Percentiles rank a stretch among this genome's conserved stretches.
phyloP scores from a whole-genome alignment of 2,329 filamentous ascomycete species.

The Orbilia oligospora region DNA sequence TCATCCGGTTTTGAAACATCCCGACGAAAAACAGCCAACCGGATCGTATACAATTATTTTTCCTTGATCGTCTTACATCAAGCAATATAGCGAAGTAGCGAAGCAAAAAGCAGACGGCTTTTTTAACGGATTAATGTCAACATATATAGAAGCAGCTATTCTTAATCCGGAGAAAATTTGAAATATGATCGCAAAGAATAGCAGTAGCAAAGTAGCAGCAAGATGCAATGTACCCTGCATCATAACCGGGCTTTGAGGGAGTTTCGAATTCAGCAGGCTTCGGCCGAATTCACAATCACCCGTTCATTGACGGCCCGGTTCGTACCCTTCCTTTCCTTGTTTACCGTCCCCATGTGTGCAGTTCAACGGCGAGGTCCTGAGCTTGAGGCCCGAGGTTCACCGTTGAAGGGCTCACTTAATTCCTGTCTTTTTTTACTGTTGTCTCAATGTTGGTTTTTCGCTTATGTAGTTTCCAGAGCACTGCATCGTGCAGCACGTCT shows the following conservation, averaged over 20 bases:
- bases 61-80: conserved; percentile 34
- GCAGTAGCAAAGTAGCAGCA: conserved; percentile 42
- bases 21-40: conserved; percentile 38
- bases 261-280: conserved; percentile 34
- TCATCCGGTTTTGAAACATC: conserved; percentile 68
- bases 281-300: conserved; percentile 30
- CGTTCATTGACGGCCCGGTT: conserved; percentile 32
- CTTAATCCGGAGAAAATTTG: conserved; percentile 59
- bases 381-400: conserved; percentile 39
- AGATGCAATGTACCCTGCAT: conserved; percentile 41
- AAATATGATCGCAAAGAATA: conserved; percentile 40
- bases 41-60: conserved; percentile 42
- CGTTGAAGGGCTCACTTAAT: conserved; percentile 36
- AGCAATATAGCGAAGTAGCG: conserved; percentile 24
- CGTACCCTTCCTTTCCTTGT: conserved; percentile 24
- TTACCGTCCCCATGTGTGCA: conserved; percentile 47
- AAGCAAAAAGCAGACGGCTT: conserved; percentile 32
- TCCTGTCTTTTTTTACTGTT: conserved; percentile 31
- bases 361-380: conserved; percentile 37
- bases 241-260: conserved; percentile 29
- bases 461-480: conserved; percentile 58
- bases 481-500: conserved; percentile 53
- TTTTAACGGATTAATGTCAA: conserved; percentile 50
- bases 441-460: conserved; percentile 45
- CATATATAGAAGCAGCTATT: conserved; percentile 61